A percentile compares a stretch with the other conserved stretches of the same genome.
Conservation (phyloP, 352 stramenopile species). For the Globisporangium orthogonon region DNA sequence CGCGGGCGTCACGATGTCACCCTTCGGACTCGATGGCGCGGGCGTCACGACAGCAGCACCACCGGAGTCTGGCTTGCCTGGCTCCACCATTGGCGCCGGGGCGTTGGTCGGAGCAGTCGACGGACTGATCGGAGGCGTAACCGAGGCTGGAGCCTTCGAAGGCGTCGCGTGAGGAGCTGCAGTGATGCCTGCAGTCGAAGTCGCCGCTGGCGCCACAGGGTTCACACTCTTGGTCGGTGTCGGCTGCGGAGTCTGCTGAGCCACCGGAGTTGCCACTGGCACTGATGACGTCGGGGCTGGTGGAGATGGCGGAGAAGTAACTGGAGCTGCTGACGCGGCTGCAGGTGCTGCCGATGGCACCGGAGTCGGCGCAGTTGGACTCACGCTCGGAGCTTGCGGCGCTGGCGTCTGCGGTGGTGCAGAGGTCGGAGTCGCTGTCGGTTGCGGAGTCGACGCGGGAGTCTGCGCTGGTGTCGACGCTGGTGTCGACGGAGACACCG, state of each 20-base stretch:
- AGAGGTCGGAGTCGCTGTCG: not conserved
- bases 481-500: not conserved
- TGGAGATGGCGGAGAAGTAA: not conserved
- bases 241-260: not conserved
- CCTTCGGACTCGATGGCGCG: not conserved
- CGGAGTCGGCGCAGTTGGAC: not conserved
- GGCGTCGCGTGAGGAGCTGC: constrained; percentile 1
- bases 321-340: not conserved
- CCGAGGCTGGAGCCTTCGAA: not conserved
- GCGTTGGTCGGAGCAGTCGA: not conserved
- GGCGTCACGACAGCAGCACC: not conserved
- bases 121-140: constrained; percentile 4
- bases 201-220: not conserved
- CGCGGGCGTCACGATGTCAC: too few relatives aligned
- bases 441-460: not conserved
- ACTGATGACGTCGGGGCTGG: not conserved
- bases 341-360: not conserved
- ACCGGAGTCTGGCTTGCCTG: not conserved
- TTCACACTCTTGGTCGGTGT: not conserved
- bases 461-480: not conserved
- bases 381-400: not conserved
- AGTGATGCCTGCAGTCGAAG: not conserved
- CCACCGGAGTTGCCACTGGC: not conserved
- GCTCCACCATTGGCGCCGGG: constrained; percentile 1
- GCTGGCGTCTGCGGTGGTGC: not conserved